Evolutionary conservation across 331 rosid species (phyloP).

Genomic region (Phaseolus coccineus): DNA sequence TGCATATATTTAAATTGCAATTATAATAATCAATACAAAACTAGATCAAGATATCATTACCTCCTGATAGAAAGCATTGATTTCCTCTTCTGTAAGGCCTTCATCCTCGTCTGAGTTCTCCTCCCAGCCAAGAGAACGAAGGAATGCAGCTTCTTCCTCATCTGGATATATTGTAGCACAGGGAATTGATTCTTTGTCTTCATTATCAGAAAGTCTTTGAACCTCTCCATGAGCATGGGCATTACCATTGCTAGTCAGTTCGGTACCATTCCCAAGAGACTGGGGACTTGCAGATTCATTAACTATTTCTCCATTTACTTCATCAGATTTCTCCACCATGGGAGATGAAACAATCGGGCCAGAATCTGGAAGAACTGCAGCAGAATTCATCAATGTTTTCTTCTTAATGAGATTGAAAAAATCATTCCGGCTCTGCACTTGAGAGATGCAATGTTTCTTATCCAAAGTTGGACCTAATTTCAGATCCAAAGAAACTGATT

Average conservation of each 20-base stretch:
- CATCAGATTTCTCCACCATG: conserved; percentile 65
- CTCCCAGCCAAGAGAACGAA: conserved; percentile 98
- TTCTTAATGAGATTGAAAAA: conserved; percentile 88
- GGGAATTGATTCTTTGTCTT: conserved; percentile 47
- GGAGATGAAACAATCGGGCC: conserved; percentile 63
- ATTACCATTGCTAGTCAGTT: conserved; percentile 64
- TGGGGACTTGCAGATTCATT: conserved; percentile 57
- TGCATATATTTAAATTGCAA: conserved; percentile 7
- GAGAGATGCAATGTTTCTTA: conserved; percentile 82
- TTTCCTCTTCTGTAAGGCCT: conserved; percentile 98
- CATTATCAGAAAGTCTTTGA: conserved; percentile 48
- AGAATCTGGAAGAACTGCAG: conserved; percentile 66
- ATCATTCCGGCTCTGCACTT: conserved; percentile 93
- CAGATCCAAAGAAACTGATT: conserved; percentile 67
- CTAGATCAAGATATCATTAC: conserved; percentile 33
- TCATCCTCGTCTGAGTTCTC: conserved; percentile 90
- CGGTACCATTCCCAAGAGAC: conserved; percentile 62
- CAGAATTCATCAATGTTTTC: conserved; percentile 62
- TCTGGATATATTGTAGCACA: conserved; percentile 42
- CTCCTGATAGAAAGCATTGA: conserved; percentile 75
- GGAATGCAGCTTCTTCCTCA: conserved; percentile 97
- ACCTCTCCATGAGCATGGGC: conserved; percentile 59
- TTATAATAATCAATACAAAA: conserved; percentile 35
- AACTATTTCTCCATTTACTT: conserved; percentile 55
- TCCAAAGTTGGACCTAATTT: conserved; percentile 75